phyloP scores from a whole-genome alignment of 176 grass and related monocot species.

The Aechmea fasciata region DNA sequence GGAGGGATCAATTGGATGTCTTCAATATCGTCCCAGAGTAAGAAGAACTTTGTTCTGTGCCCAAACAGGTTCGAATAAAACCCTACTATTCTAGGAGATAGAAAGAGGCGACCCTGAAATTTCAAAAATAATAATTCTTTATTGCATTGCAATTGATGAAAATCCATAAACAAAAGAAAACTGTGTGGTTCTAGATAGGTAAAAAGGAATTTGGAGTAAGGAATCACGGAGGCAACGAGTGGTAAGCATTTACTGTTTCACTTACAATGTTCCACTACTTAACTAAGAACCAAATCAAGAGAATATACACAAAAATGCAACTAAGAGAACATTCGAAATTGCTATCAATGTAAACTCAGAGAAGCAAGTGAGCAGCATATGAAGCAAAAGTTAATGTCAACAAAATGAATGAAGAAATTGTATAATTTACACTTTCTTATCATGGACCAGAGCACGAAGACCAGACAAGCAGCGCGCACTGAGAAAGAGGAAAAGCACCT shows the following conservation, averaged over 20 bases:
- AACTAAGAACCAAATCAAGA: too few relatives aligned
- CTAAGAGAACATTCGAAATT: neutral
- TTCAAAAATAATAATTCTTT: slow-evolving; percentile 13
- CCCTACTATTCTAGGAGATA: slow-evolving; percentile 95
- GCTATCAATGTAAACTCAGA: neutral
- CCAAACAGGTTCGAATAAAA: slow-evolving; percentile 90
- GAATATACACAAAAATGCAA: too few relatives aligned
- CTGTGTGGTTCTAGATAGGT: too few relatives aligned
- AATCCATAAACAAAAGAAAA: neutral
- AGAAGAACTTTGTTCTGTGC: slow-evolving; percentile 98
- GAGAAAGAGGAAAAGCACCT: slow-evolving; percentile 30
- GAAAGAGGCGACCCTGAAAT: slow-evolving; percentile 77
- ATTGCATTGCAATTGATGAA: neutral
- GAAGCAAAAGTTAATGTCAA: neutral
- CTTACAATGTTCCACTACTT: too few relatives aligned
- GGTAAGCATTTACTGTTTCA: too few relatives aligned
- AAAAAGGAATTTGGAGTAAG: too few relatives aligned
- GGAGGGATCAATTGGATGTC: slow-evolving; percentile 57
- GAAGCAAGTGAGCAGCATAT: neutral
- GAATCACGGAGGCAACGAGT: too few relatives aligned
- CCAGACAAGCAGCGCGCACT: neutral
- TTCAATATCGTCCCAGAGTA: slow-evolving; percentile 99
- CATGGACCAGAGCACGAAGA: neutral
- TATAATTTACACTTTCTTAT: neutral
- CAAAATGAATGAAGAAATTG: neutral